phyloP scores from a whole-genome alignment of 352 stramenopile genomes.

The Aphanomyces cochlioides region DNA sequence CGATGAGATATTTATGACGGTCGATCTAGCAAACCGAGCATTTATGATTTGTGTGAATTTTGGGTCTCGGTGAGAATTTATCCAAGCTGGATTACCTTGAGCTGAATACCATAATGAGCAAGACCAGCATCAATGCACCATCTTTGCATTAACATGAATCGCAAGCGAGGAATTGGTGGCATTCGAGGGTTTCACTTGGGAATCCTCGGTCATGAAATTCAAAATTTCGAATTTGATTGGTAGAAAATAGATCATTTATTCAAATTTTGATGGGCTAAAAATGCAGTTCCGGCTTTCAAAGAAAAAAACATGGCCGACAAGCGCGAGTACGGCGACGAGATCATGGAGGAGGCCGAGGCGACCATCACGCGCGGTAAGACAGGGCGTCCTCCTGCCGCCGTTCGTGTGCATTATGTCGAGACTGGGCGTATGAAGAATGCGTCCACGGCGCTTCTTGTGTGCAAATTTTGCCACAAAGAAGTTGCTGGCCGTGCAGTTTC shows the following conservation, averaged over 20 bases:
- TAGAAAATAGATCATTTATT: background rate
- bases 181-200: too few species aligned
- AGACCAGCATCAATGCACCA: too few species aligned
- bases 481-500: slow-evolving; percentile 25
- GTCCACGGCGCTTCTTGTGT: slow-evolving; percentile 26
- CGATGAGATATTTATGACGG: too few species aligned
- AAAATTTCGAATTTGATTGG: background rate
- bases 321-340: slow-evolving; percentile 16
- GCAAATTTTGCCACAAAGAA: slow-evolving; percentile 30
- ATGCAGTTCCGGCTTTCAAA: background rate
- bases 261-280: background rate
- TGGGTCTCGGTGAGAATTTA: too few species aligned
- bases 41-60: too few species aligned
- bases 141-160: too few species aligned
- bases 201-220: background rate
- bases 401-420: slow-evolving; percentile 20
- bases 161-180: too few species aligned
- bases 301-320: background rate
- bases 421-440: slow-evolving; percentile 29
- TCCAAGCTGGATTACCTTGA: too few species aligned
- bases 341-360: slow-evolving; percentile 15
- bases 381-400: slow-evolving; percentile 17
- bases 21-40: too few species aligned
- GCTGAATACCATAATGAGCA: too few species aligned
- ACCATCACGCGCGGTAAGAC: slow-evolving; percentile 22